These are phyloP conservation scores for Paecilomyces niveus DNA, from an alignment of 2,329 filamentous ascomycete species.

Conservation along the genomic window DNA sequence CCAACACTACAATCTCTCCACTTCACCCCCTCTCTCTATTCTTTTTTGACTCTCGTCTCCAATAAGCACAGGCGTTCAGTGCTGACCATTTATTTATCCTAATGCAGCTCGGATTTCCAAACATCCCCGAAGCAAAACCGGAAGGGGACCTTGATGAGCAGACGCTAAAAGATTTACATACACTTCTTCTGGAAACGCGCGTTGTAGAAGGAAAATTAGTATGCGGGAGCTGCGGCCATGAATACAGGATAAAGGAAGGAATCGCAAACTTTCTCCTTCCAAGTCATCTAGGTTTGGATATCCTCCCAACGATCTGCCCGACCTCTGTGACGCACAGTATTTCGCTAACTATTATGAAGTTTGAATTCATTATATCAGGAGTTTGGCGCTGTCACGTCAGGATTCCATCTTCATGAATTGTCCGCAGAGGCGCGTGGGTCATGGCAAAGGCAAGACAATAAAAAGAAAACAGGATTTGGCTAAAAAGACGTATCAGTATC, in stretches of 20 bases:
- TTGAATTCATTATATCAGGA: neutral
- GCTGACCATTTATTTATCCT: conserved; percentile 2
- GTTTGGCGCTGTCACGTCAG: neutral
- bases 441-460: neutral
- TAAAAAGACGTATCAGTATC: neutral
- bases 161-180: conserved; percentile 70
- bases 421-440: neutral
- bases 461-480: neutral
- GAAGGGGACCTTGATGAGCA: conserved; percentile 61
- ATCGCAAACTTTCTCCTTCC: conserved; percentile 95
- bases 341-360: neutral
- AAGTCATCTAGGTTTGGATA: conserved; percentile 63
- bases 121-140: conserved; percentile 59
- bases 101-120: conserved; percentile 67
- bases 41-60: neutral
- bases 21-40: neutral
- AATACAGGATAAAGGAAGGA: conserved; percentile 90
- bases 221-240: conserved; percentile 85
- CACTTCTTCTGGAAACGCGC: conserved; percentile 78
- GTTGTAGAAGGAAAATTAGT: conserved; percentile 83
- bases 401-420: neutral
- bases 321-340: neutral
- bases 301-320: neutral
- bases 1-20: neutral
- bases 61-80: neutral